Base-by-base conservation (phyloP, 2,329 filamentous ascomycete genomes). In the Fusarium dlaminii region DNA sequence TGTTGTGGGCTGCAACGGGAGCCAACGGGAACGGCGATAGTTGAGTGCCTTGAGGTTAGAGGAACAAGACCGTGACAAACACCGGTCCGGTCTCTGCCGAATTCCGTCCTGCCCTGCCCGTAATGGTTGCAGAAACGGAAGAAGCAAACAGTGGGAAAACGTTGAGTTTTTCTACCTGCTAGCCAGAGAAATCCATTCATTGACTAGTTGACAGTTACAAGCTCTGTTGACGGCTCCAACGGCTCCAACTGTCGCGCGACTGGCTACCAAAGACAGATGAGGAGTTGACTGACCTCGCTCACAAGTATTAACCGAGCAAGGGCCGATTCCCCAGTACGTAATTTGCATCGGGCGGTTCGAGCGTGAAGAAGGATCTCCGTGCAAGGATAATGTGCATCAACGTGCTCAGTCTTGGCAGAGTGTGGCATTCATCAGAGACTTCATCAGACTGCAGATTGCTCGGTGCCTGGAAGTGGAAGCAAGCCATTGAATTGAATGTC, bases 61-160 rank as follows among this genome's bases (percentile, higher is more conserved):
- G 40, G 43, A 45, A 45, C 39, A 70, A 59, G 54, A 29, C 46
- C 46, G 54, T 42, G 20, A 61, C n/a, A 60, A 61, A 45, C 36
- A 55, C 52, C 68, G 68, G 64, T 46, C 72, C 72, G 72, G 60
- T 60, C 59, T 57, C 59, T 75, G 34, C 68, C 68, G 72, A 70
- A 39, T 24, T 52, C 24, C 57, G 68, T 43, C 36, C 43, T 48
- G 52, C 29, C 20, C 27, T 32, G 20, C 62, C 51, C 56, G 65
- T 70, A 62, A 63, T 66, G 72, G 72, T 66, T 74, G 60, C 72
- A 63, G 57, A 55, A 68, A 45, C 37, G 46, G 45, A 66, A 46
- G 40, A 37, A 36, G 30, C 30, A 59, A 58, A 37, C 30, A 49
- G 43, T 60, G 46, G 58, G 40, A 72, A 71, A 46, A 64, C 29